Conservation (phyloP, 2,329 filamentous ascomycete genomes). For the Davidsoniella eucalypti region DNA sequence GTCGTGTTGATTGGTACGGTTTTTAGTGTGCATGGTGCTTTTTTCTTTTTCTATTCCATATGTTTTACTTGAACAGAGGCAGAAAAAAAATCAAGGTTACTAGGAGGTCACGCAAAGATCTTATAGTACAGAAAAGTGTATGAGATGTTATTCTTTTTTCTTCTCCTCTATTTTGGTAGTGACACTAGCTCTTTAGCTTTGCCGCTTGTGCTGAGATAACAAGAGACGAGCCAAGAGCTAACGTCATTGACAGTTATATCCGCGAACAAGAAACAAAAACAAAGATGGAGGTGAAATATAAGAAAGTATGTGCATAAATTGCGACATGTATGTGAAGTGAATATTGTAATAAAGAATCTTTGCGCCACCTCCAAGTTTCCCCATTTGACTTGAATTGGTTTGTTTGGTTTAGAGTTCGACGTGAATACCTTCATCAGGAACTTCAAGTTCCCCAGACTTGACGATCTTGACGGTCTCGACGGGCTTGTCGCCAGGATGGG, state of each 20-base stretch:
- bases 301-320: not conserved
- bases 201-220: not conserved
- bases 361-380: not conserved
- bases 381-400: not conserved
- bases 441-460: slow-evolving; percentile 71
- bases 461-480: slow-evolving; percentile 53
- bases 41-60: too few species aligned
- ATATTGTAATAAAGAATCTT: too few species aligned
- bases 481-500: slow-evolving; percentile 52
- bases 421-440: slow-evolving; percentile 84
- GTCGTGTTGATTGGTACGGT: too few species aligned
- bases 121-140: too few species aligned
- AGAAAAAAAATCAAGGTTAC: too few species aligned
- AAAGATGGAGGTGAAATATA: not conserved
- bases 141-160: too few species aligned
- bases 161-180: too few species aligned
- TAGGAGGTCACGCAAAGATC: too few species aligned
- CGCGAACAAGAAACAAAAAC: not conserved
- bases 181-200: not conserved
- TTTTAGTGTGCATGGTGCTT: too few species aligned
- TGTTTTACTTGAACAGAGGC: too few species aligned
- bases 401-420: slow-evolving; percentile 54
- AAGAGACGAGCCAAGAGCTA: too few species aligned
- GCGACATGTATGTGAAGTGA: not conserved
- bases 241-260: too few species aligned